These are phyloP conservation scores for Cryphonectria naterciae DNA, from an alignment of 2,329 filamentous ascomycete genomes.

Conservation along the genomic window DNA sequence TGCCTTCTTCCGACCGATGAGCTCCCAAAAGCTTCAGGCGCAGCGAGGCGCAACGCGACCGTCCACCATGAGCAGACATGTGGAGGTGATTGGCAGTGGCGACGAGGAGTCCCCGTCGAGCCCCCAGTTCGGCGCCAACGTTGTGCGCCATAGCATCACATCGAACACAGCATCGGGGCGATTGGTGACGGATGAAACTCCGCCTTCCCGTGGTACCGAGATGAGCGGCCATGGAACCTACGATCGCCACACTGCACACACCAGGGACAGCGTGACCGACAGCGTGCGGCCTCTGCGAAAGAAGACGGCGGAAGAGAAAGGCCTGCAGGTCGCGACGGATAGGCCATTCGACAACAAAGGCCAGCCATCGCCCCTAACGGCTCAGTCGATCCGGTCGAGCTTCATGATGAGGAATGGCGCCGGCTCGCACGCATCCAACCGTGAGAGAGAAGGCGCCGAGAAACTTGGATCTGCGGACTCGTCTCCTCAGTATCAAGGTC, in stretches of 20 bases:
- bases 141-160: conserved; percentile 38
- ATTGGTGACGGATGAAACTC: conserved; percentile 21
- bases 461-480: conserved; percentile 83
- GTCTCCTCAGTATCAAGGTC: conserved; percentile 63
- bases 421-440: conserved; percentile 52
- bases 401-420: conserved; percentile 66
- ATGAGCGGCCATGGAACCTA: conserved; percentile 67
- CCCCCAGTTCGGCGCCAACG: conserved; percentile 25
- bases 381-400: conserved; percentile 75
- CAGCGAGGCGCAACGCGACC: conserved; percentile 69
- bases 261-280: conserved; percentile 76
- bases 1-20: conserved; percentile 96
- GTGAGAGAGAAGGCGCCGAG: conserved; percentile 71
- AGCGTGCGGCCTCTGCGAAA: conserved; percentile 78
- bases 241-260: conserved; percentile 74
- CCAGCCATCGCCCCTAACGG: conserved; percentile 66
- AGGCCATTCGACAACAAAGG: conserved; percentile 59
- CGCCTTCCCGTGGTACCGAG: conserved; percentile 44
- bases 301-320: conserved; percentile 42
- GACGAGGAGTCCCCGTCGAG: conserved; percentile 10
- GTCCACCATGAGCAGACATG: conserved; percentile 44
- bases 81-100: conserved; percentile 28
- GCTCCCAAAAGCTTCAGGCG: conserved; percentile 89
- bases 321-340: conserved; percentile 62
- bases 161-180: conserved; percentile 35